phyloP scores from a whole-genome alignment of 2,329 filamentous ascomycete species.

The Aquanectria penicillioides region DNA sequence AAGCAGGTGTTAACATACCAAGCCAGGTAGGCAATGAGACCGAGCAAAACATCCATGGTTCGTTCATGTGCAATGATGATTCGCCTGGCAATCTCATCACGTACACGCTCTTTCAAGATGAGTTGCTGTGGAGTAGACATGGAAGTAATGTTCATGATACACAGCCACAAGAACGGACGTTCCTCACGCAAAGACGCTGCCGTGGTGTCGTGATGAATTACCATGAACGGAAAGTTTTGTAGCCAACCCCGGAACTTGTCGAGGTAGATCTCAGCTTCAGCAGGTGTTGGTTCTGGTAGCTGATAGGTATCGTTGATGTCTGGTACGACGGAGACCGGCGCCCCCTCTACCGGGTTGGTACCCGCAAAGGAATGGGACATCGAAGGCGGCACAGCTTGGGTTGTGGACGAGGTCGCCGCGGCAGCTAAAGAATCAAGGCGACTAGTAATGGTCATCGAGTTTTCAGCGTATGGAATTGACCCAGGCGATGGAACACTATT shows the following conservation, averaged over 20 bases:
- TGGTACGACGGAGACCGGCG: constrained; percentile 19
- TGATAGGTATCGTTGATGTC: constrained; percentile 31
- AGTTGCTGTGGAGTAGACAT: constrained; percentile 53
- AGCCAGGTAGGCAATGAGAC: constrained; percentile 55
- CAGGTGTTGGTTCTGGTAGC: constrained; percentile 44
- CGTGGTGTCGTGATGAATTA: constrained; percentile 50
- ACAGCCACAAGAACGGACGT: constrained; percentile 61
- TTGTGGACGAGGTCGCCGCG: constrained; percentile 47
- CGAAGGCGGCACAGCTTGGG: constrained; percentile 21
- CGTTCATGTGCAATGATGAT: constrained; percentile 60
- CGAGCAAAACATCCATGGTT: constrained; percentile 62
- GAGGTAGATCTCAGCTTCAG: constrained; percentile 53
- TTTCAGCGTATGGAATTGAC: constrained; percentile 17
- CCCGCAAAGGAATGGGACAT: constrained; percentile 23
- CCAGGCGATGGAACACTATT: constrained; percentile 16
- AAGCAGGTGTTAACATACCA: constrained; percentile 53
- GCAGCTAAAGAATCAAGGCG: constrained; percentile 50
- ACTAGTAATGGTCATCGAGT: constrained; percentile 37
- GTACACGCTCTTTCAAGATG: constrained; percentile 52
- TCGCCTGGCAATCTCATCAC: constrained; percentile 56
- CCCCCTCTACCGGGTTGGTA: constrained; percentile 8
- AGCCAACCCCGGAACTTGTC: constrained; percentile 54
- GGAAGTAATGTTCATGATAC: constrained; percentile 58
- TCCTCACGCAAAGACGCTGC: constrained; percentile 51
- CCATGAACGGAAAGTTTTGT: constrained; percentile 56